Evolutionary conservation across 2,329 filamentous ascomycete species (phyloP).

Genomic region (Ophiostoma himal-ulmi): DNA sequence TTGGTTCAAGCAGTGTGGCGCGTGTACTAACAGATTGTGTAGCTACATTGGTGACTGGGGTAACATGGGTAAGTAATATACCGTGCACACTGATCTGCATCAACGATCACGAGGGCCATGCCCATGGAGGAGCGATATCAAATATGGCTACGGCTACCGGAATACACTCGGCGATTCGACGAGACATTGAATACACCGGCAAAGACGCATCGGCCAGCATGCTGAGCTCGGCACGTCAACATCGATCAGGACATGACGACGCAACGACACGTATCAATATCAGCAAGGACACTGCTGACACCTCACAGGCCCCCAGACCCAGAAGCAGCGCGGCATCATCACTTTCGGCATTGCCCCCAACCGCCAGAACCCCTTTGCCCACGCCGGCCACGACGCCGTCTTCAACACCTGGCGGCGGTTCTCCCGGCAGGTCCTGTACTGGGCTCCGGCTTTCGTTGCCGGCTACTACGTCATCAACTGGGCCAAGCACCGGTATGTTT

Average conservation of each 20-base stretch:
- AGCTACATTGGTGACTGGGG: constrained; percentile 75
- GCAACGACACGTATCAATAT: not conserved
- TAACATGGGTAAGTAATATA: constrained; percentile 58
- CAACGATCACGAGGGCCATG: not conserved
- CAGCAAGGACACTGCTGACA: not conserved
- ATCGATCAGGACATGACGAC: not conserved
- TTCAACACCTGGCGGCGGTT: constrained; percentile 94
- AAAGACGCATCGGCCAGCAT: not conserved
- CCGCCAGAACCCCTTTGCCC: constrained; percentile 81
- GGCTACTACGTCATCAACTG: constrained; percentile 84
- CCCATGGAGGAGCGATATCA: not conserved
- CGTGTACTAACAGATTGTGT: constrained; percentile 17
- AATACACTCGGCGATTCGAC: not conserved
- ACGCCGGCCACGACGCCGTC: constrained; percentile 70
- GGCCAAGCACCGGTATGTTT: constrained; percentile 78
- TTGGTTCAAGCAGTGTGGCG: not conserved
- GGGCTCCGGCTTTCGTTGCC: constrained; percentile 68
- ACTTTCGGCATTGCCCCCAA: constrained; percentile 77
- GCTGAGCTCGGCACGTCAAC: not conserved
- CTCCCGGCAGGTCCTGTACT: constrained; percentile 81
- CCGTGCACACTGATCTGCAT: not conserved
- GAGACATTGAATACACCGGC: not conserved
- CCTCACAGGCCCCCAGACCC: constrained; percentile 23
- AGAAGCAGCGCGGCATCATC: constrained; percentile 55
- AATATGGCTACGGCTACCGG: not conserved